phyloP scores from a whole-genome alignment of 2,329 filamentous ascomycete species.

The Fusarium begoniae region DNA sequence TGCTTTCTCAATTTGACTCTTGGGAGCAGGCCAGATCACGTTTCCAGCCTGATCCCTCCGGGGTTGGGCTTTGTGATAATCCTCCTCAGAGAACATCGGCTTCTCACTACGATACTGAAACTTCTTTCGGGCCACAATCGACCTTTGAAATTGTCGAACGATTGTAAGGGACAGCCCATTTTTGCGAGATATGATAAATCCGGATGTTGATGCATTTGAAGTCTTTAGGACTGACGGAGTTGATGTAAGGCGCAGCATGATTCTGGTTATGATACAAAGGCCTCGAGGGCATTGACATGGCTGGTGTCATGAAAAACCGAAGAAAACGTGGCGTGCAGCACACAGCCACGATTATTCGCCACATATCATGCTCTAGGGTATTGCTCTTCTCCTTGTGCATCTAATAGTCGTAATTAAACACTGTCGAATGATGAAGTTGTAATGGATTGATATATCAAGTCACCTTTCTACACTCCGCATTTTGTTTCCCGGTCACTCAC shows the following conservation, averaged over 20 bases:
- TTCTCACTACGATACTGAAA: not conserved
- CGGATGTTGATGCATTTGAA: rapidly evolving
- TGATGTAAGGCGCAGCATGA: not conserved
- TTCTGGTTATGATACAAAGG: not conserved
- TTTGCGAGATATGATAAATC: rapidly evolving
- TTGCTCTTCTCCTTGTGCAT: not conserved
- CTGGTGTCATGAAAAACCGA: not conserved
- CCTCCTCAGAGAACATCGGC: not conserved
- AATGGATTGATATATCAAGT: rapidly evolving
- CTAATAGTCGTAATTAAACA: not conserved
- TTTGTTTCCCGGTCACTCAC: rapidly evolving
- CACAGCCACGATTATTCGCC: not conserved
- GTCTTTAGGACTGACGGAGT: no score
- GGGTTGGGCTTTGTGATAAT: constrained; percentile 23
- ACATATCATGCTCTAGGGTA: not conserved
- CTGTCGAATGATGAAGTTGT: not conserved
- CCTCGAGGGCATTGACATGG: not conserved
- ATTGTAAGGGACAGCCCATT: not conserved
- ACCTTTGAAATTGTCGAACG: not conserved
- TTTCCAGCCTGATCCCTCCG: constrained; percentile 53
- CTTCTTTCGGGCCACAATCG: not conserved
- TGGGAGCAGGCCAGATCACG: constrained; percentile 70
- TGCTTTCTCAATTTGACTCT: constrained; percentile 62
- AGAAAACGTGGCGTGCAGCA: not conserved
- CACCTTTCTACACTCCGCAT: no score